Evolutionary conservation across 2,329 filamentous ascomycete species (phyloP).

Genomic region (Ceratocystis huliohia): DNA sequence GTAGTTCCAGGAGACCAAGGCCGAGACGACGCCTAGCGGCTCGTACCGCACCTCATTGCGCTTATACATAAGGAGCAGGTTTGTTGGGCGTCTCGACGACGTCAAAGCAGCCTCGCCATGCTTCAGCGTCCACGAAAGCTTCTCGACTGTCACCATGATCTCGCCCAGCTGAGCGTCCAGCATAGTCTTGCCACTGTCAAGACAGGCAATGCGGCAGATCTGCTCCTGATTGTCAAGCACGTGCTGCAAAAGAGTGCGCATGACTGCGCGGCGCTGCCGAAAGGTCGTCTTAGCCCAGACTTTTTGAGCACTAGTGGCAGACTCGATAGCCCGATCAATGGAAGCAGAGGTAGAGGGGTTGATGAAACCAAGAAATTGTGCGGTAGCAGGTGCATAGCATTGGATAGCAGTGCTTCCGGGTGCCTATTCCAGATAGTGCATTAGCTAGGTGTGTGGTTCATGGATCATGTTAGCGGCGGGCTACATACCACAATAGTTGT

Average conservation of each 20-base stretch:
- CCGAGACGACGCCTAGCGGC: slow-evolving; percentile 81
- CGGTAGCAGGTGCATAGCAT: slow-evolving; percentile 84
- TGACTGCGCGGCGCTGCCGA: slow-evolving; percentile 59
- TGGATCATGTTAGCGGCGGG: neutral
- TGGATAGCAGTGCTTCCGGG: slow-evolving; percentile 56
- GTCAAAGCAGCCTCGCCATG: slow-evolving; percentile 74
- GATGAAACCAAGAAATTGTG: slow-evolving; percentile 64
- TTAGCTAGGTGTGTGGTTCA: neutral
- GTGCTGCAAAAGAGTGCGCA: slow-evolving; percentile 68
- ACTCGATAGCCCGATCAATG: slow-evolving; percentile 66
- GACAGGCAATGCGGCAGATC: slow-evolving; percentile 71
- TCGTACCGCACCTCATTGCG: slow-evolving; percentile 82
- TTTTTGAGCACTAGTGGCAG: slow-evolving; percentile 60
- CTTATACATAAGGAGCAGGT: slow-evolving; percentile 92
- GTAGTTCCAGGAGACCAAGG: slow-evolving; percentile 95
- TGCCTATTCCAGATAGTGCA: slow-evolving; percentile 30
- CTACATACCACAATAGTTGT: slow-evolving; percentile 45
- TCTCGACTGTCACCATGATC: slow-evolving; percentile 86
- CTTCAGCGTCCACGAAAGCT: slow-evolving; percentile 83
- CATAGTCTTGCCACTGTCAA: slow-evolving; percentile 93
- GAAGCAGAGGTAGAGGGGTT: slow-evolving; percentile 63
- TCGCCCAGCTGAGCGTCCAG: slow-evolving; percentile 89
- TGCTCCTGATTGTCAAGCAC: slow-evolving; percentile 79
- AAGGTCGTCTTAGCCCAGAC: slow-evolving; percentile 72
- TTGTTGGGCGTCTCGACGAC: slow-evolving; percentile 65